Conservation (phyloP, 768 basidiomycete genomes). For the Hygrocybe punicea region DNA sequence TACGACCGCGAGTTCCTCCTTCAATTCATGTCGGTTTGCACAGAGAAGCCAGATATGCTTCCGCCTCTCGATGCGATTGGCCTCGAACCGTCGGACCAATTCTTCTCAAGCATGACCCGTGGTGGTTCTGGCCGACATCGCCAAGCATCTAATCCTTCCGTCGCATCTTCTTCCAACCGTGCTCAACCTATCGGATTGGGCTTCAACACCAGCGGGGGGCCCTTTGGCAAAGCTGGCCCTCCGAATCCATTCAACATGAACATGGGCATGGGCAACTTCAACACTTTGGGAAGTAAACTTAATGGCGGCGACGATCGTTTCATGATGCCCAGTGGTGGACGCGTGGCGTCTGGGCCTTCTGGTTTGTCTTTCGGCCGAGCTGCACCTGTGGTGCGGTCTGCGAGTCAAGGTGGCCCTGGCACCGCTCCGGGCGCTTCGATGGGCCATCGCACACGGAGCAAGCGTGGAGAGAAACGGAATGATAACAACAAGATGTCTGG, state of each 20-base stretch:
- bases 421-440: conserved; percentile 38
- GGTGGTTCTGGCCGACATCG: conserved; percentile 64
- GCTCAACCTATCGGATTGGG: conserved; percentile 42
- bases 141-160: conserved; percentile 42
- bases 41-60: conserved; percentile 88
- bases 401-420: conserved; percentile 60
- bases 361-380: conserved; percentile 53
- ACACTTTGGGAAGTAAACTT: conserved; percentile 51
- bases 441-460: conserved; percentile 60
- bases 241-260: conserved; percentile 35
- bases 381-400: conserved; percentile 62
- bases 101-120: conserved; percentile 52
- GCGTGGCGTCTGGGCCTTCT: conserved; percentile 56
- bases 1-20: conserved; percentile 97
- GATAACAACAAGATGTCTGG: conserved; percentile 47
- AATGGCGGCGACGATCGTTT: conserved; percentile 74
- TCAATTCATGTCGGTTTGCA: conserved; percentile 94
- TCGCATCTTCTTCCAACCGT: conserved; percentile 40
- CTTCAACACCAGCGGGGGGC: no score
- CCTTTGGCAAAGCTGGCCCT: conserved; percentile 49
- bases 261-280: conserved; percentile 62
- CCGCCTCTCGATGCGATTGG: conserved; percentile 90
- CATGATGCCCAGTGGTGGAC: conserved; percentile 40
- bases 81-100: conserved; percentile 70
- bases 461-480: conserved; percentile 78